Base-by-base conservation (phyloP, 1,284 basidiomycete genomes). In the Cryptococcus jaspeensis region DNA sequence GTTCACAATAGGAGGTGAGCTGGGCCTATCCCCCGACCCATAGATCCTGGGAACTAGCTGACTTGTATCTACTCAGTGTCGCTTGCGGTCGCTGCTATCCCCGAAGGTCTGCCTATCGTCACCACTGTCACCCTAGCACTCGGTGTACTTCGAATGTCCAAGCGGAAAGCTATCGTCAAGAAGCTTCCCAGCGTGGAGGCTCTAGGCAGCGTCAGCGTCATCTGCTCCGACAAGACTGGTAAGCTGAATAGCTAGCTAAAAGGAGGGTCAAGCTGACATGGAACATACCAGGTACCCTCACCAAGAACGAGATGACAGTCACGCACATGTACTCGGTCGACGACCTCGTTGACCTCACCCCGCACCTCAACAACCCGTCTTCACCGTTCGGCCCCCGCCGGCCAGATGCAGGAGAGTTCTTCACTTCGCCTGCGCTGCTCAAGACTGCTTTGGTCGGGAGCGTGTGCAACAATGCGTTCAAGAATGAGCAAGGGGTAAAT, bases 141-240 rank as follows among this genome's bases (percentile, higher is more conserved):
- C 9, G 94, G 94, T 48, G 95, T 97, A 1, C 77, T 97, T 62
- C 81, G 93, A 22, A 98, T 98, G 94, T 87, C 92, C 3, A 89
- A 89, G 62, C 84, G 91, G 23, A 95, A 94, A 64, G 95, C 93
- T 0, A 97, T 98, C 58, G 93, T 99, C 47, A 98, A 98, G 80
- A 95, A 94, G 72, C 79, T 98, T 44, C 95, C 94, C 59, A 92
- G 89, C 1, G 94, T 98, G 7, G 95, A 98, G 77, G 88, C 92
- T 0, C 81, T 98, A 1, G 95, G 95, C 2, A 92, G 88, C 8
- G 90, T 98, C 28, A 93, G 88, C 41, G 94, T 97, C 22, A 92
- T 99, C 58, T 98, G 95, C 73, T 93, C 92, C 1, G 95, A 99
- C 79, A 99, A 99, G 80, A 98, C 95, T 41, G 92, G 91, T 83